Evolutionary conservation across 495 filamentous ascomycete genomes (phyloP), one percentile per base, ranked within the genome.

Genomic region (Podospora conica): DNA sequence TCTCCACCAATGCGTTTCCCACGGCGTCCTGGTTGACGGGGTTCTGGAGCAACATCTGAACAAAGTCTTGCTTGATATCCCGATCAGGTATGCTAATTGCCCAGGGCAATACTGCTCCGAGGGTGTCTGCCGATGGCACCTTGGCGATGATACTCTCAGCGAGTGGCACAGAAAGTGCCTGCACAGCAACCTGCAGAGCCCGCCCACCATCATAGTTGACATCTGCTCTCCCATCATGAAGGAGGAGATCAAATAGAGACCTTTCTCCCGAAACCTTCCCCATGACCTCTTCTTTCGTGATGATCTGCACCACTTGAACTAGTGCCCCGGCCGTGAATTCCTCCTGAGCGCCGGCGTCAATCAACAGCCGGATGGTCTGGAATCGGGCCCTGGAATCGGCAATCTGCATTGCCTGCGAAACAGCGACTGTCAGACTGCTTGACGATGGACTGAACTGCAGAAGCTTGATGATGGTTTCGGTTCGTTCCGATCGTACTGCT

Each of bases 221-320:
- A 60, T 81, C 79, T 18, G 78, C 78, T n/a, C 71, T 75, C 4
- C 78, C 78, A 21, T 81, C 69, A 48, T 77, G 65, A 15, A 81
- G 73, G 3, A 81, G 61, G 1, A 73, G 70, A 55, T 69, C 70
- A 8, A 80, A 71, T 1, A 81, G 66, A 25, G 61, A 58, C 59
- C 67, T 73, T 53, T 65, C 12, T 55, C 55, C 10, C 21, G 22
- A 21, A 27, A 65, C 1, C 58, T 59, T 23, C 55, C 59, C 21
- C 54, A 3, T 25, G 4, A 9, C 40, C 23, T 61, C 24, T 8
- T 23, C 11, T 48, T 62, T 55, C 6, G 64, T 58, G 8, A 70
- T 64, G 0, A 72, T 55, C 3, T 72, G 65, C 6, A 70, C 63
- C 2, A 68, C 55, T n/a, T 64, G 66, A 55, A 75, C 65, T 0